phyloP scores from a whole-genome alignment of 371 early-diverging fungal species.

The Apophysomyces sp. region DNA sequence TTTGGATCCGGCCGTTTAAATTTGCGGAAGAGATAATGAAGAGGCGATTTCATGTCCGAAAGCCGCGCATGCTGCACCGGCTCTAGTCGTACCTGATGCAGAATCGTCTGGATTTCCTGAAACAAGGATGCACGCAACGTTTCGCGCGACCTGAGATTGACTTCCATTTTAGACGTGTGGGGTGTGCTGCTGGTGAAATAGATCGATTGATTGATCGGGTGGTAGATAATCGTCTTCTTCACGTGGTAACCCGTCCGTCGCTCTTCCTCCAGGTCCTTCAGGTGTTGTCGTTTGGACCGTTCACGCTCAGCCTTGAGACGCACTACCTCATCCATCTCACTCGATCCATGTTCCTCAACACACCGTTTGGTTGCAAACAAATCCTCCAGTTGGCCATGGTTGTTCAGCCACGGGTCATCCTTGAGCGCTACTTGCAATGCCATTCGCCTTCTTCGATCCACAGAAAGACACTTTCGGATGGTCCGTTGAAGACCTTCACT shows the following conservation, averaged over 20 bases:
- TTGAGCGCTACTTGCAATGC: constrained; percentile 46
- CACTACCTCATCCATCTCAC: constrained; percentile 8
- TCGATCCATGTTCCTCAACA: background rate
- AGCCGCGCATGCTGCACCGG: constrained; percentile 16
- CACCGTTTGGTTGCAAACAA: constrained; percentile 17
- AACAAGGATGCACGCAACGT: constrained; percentile 29
- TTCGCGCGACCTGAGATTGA: constrained; percentile 27
- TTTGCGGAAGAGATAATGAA: constrained; percentile 32
- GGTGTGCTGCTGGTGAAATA: constrained; percentile 39
- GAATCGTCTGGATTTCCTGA: constrained; percentile 31
- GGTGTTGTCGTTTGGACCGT: constrained; percentile 14
- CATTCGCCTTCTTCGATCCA: constrained; percentile 47
- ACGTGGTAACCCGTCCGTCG: constrained; percentile 19
- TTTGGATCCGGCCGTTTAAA: constrained; percentile 24
- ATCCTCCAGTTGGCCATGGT: constrained; percentile 26
- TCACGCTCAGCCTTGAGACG: constrained; percentile 19
- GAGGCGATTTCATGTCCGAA: constrained; percentile 25
- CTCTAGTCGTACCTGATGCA: constrained; percentile 28
- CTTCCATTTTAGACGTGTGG: constrained; percentile 33
- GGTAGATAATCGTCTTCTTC: constrained; percentile 36
- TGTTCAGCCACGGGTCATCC: constrained; percentile 56
- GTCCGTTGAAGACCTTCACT: constrained; percentile 47
- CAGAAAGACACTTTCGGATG: constrained; percentile 54
- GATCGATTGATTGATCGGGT: constrained; percentile 39
- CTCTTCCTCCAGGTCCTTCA: constrained; percentile 27